Conservation (phyloP, 257 asterid genomes). For the Penstemon davidsonii region DNA sequence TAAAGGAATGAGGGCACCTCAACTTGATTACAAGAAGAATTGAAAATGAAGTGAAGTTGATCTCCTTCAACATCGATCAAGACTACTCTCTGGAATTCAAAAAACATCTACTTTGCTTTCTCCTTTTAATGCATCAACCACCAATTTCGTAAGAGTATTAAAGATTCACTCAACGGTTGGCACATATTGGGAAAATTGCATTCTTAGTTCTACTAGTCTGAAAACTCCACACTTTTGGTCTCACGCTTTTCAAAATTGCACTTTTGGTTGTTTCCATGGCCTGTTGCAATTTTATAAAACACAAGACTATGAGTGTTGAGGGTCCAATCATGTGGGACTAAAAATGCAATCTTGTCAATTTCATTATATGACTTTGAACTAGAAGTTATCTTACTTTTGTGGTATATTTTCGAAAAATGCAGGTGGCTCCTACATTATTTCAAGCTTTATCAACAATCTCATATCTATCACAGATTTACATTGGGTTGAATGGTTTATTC, state of each 20-base stretch:
- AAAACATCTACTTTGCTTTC: conserved; percentile 32
- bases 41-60: conserved; percentile 34
- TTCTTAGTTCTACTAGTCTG: not conserved
- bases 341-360: too few relatives aligned
- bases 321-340: too few relatives aligned
- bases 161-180: conserved; percentile 35
- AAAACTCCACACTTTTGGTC: not conserved
- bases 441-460: conserved; percentile 49
- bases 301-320: too few relatives aligned
- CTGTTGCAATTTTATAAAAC: too few relatives aligned
- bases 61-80: conserved; percentile 27
- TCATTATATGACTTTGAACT: too few relatives aligned
- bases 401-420: conserved; percentile 11
- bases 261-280: too few relatives aligned
- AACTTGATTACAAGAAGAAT: conserved; percentile 56
- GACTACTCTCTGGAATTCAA: conserved; percentile 27
- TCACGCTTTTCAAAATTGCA: too few relatives aligned
- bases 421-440: conserved; percentile 47
- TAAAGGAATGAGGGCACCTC: conserved; percentile 89
- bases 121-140: conserved; percentile 38
- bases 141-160: conserved; percentile 33
- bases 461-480: conserved; percentile 44
- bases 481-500: conserved; percentile 49
- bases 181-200: not conserved
- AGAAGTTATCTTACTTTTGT: not conserved